A percentile compares a stretch with the other conserved stretches of the same genome.
Conservation (phyloP, 257 asterid species). For the Solanum virginianum region DNA sequence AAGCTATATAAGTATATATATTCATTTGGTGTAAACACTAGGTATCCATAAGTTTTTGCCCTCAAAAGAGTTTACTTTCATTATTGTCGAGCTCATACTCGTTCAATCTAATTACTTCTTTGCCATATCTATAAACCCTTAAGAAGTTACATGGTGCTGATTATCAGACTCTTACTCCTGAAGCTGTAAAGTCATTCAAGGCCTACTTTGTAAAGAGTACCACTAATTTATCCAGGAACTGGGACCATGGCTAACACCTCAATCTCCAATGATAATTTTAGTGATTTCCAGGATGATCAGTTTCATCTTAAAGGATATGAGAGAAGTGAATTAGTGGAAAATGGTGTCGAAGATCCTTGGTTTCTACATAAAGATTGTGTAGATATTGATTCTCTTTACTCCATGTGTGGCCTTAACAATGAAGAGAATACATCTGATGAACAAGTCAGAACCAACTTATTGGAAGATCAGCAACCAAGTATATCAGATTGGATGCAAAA, state of each 20-base stretch:
- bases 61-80: not conserved
- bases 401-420: not conserved
- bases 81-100: not conserved
- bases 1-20: not conserved
- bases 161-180: not conserved
- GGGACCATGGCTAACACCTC: not conserved
- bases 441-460: not conserved
- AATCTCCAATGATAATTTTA: not conserved
- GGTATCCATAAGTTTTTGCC: not conserved
- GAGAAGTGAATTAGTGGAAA: not conserved
- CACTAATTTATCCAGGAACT: not conserved
- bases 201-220: not conserved
- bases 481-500: not conserved
- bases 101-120: not conserved
- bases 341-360: not conserved
- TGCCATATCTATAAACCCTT: not conserved
- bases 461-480: not conserved
- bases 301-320: not conserved
- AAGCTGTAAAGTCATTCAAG: not conserved
- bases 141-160: not conserved
- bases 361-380: not conserved
- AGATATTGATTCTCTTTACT: not conserved
- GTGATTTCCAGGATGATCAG: not conserved
- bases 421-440: not conserved
- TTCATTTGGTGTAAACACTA: not conserved